These are phyloP conservation scores for Breynia disticha DNA, from an alignment of 441 rosid genomes.

Conservation along the genomic window DNA sequence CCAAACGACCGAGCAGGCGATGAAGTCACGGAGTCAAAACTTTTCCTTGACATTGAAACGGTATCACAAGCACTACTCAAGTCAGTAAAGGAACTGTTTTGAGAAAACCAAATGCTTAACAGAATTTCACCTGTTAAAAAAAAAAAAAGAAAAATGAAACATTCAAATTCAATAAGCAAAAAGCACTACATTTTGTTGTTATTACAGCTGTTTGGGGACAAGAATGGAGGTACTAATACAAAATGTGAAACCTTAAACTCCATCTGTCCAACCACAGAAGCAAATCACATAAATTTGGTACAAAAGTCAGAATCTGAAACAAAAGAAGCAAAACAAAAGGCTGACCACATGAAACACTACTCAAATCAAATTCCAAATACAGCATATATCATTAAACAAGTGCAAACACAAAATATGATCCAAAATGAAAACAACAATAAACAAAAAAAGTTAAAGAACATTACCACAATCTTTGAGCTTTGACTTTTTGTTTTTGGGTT, in stretches of 20 bases:
- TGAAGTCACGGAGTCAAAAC: conserved; percentile 25
- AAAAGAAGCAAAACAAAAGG: conserved; percentile 20
- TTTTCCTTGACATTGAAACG: conserved; percentile 24
- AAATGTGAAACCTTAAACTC: conserved; percentile 1
- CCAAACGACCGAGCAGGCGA: conserved; percentile 27
- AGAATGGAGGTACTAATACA: conserved; percentile 15
- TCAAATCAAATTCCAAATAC: no score
- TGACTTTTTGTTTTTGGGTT: conserved; percentile 67
- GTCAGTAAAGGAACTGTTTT: conserved; percentile 36
- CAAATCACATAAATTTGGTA: not conserved
- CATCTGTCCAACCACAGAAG: not conserved
- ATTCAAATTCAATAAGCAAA: conserved; percentile 6
- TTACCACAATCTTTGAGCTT: conserved; percentile 78
- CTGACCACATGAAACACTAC: no score
- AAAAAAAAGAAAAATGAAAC: conserved; percentile 4
- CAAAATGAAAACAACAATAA: not conserved
- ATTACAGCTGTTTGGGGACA: not conserved
- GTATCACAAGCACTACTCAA: conserved; percentile 21
- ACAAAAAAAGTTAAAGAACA: conserved; percentile 33
- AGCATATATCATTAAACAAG: not conserved
- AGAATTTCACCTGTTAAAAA: conserved; percentile 70
- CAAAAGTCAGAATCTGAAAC: conserved; percentile 14
- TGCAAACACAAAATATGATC: not conserved
- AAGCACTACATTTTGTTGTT: not conserved
- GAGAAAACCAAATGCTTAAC: conserved; percentile 48